These are phyloP conservation scores for Lodderomyces orthopsilosis DNA, from an alignment of 1,139 yeast genomes.

Conservation along the genomic window DNA sequence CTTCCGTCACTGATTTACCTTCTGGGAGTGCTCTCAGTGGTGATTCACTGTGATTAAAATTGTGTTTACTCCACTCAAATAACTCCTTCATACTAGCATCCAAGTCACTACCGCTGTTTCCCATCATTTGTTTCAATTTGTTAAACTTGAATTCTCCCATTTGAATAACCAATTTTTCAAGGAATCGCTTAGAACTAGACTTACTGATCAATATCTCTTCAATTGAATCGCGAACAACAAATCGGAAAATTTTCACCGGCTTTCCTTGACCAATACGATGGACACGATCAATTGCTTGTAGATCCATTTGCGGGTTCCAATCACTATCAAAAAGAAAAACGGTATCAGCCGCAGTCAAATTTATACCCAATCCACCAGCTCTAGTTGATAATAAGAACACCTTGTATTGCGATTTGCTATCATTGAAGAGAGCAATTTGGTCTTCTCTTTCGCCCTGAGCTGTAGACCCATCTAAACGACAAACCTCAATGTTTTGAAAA, in stretches of 20 bases:
- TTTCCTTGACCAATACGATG: conserved; percentile 88
- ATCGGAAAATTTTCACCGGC: conserved; percentile 78
- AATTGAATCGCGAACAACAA: conserved; percentile 72
- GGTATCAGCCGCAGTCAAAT: conserved; percentile 82
- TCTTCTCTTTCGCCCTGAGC: conserved; percentile 62
- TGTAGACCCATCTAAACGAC: conserved; percentile 78
- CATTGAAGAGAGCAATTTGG: conserved; percentile 56
- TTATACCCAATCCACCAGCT: conserved; percentile 93
- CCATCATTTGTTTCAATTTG: conserved; percentile 23
- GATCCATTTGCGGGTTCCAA: conserved; percentile 96
- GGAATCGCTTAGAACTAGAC: conserved; percentile 73
- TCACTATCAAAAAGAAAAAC: conserved; percentile 89
- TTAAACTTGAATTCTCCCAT: conserved; percentile 72
- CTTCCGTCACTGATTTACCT: conserved; percentile 18
- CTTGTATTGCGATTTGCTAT: conserved; percentile 27
- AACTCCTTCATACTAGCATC: conserved; percentile 28
- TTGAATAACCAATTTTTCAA: conserved; percentile 82
- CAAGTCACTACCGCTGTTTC: conserved; percentile 8
- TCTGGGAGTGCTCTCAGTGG: conserved; percentile 10
- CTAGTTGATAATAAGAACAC: conserved; percentile 82
- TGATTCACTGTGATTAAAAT: conserved; percentile 12
- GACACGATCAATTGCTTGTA: conserved; percentile 94
- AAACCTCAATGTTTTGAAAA: conserved; percentile 36
- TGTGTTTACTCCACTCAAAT: conserved; percentile 28
- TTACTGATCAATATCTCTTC: conserved; percentile 78